phyloP scores from a whole-genome alignment of 768 basidiomycete genomes.

The Trametes elegans region DNA sequence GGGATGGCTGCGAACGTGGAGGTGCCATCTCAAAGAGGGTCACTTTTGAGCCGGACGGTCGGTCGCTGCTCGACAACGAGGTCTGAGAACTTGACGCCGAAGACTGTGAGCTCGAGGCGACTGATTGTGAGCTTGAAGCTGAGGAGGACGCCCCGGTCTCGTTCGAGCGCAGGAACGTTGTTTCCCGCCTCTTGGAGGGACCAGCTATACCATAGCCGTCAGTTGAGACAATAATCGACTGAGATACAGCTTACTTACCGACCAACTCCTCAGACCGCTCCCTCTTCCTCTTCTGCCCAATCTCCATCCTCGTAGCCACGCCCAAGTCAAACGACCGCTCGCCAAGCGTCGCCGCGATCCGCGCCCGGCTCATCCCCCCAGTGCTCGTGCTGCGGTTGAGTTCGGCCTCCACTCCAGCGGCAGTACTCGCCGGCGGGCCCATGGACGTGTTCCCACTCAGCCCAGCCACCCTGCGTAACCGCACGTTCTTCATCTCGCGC shows the following conservation, averaged over 20 bases:
- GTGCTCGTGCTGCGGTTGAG: conserved; percentile 8
- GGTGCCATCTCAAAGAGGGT: conserved; percentile 1
- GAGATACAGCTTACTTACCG: neutral
- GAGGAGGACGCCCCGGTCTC: conserved; percentile 17
- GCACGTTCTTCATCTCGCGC: conserved; percentile 74
- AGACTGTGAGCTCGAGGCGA: conserved; percentile 8
- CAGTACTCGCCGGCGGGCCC: conserved; percentile 13
- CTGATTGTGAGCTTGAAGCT: conserved; percentile 17
- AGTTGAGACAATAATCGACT: neutral
- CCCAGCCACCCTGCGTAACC: conserved; percentile 56
- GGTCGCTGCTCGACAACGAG: neutral
- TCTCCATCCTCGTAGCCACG: conserved; percentile 14
- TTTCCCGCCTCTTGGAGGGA: conserved; percentile 17
- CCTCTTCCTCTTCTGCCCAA: conserved; percentile 26
- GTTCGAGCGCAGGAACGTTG: conserved; percentile 13
- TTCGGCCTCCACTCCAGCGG: neutral
- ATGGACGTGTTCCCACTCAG: conserved; percentile 22
- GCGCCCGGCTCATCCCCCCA: conserved; percentile 11
- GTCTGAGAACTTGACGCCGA: conserved; percentile 7
- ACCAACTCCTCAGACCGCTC: conserved; percentile 6
- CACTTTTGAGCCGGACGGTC: neutral
- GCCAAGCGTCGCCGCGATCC: conserved; percentile 18
- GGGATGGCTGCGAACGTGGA: conserved; percentile 10
- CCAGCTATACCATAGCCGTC: conserved; percentile 2
- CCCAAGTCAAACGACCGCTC: conserved; percentile 20